Conservation (phyloP, 2,329 filamentous ascomycete genomes). For the Falciphora oryzae region DNA sequence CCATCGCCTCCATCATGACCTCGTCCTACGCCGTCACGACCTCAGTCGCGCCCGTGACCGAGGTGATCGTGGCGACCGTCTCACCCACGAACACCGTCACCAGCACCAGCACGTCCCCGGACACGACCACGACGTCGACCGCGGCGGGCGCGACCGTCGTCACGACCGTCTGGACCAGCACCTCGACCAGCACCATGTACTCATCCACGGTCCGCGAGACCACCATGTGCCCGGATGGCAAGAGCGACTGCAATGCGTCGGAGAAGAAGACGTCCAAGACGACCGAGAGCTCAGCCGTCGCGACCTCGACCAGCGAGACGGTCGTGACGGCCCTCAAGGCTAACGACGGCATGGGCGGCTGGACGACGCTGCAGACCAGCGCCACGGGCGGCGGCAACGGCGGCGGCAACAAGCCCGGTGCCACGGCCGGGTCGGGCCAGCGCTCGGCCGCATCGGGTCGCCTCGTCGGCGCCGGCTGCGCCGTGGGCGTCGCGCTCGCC, state of each 20-base stretch:
- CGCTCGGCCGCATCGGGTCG: not conserved
- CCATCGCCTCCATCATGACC: not conserved
- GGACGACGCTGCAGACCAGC: not conserved
- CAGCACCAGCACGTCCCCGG: not conserved
- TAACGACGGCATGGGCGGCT: not conserved
- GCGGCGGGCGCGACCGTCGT: not conserved
- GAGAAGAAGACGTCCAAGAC: not conserved
- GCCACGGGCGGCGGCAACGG: not conserved
- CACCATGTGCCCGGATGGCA: conserved; percentile 2
- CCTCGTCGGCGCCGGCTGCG: not conserved
- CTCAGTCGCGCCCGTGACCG: not conserved
- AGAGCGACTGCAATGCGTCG: not conserved
- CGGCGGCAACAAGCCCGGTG: not conserved
- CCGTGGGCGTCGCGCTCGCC: conserved; percentile 3
- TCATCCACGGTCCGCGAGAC: conserved; percentile 4
- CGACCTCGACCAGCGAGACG: not conserved
- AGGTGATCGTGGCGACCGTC: not conserved
- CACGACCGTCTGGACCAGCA: conserved; percentile 3
- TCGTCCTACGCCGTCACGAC: conserved; percentile 1
- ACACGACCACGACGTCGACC: not conserved
- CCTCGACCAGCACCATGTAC: conserved; percentile 1
- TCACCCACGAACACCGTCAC: not conserved
- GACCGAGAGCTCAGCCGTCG: conserved; percentile 9
- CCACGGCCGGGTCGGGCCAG: not conserved
- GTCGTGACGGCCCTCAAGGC: not conserved